A percentile compares a stretch with the other conserved stretches of the same genome.
Conservation (phyloP, 2,329 filamentous ascomycete species). For the Esteya vermicola region DNA sequence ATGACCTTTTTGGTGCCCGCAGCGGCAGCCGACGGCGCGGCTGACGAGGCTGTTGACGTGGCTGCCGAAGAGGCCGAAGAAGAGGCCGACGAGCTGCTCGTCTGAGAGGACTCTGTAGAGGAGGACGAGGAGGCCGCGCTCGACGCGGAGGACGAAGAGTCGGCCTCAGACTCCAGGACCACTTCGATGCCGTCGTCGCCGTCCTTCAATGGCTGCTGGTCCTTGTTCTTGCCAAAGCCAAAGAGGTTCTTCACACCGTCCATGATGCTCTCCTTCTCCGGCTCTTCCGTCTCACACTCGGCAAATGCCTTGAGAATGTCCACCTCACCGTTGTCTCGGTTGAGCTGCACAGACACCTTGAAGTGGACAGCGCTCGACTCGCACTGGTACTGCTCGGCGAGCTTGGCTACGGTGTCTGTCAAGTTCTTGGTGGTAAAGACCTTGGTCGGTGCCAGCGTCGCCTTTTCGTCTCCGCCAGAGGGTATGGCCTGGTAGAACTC, state of each 20-base stretch:
- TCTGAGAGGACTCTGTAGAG: not conserved
- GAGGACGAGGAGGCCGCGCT: too few species aligned
- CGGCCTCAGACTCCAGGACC: slow-evolving; percentile 16
- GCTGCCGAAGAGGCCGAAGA: not conserved
- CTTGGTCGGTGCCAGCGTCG: slow-evolving; percentile 46
- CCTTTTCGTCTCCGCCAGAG: slow-evolving; percentile 27
- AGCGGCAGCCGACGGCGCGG: slow-evolving; percentile 6
- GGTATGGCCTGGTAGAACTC: slow-evolving; percentile 63
- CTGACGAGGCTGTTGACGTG: slow-evolving; percentile 17
- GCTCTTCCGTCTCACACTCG: slow-evolving; percentile 68
- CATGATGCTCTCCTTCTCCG: slow-evolving; percentile 66
- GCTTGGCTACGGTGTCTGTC: slow-evolving; percentile 63
- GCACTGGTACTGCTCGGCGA: slow-evolving; percentile 70
- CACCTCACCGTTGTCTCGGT: slow-evolving; percentile 61
- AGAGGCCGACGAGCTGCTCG: not conserved
- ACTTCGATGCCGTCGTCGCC: slow-evolving; percentile 25
- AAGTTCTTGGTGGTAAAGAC: slow-evolving; percentile 69
- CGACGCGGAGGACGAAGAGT: slow-evolving; percentile 14
- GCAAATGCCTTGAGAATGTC: slow-evolving; percentile 62
- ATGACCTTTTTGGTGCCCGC: slow-evolving; percentile 35
- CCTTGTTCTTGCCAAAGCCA: slow-evolving; percentile 70
- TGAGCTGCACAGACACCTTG: slow-evolving; percentile 63
- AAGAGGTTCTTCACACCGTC: slow-evolving; percentile 95
- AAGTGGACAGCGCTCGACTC: slow-evolving; percentile 62
- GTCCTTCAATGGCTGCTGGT: slow-evolving; percentile 60